phyloP scores from a whole-genome alignment of 1,284 basidiomycete species.

The Cutaneotrichosporon curvatum region DNA sequence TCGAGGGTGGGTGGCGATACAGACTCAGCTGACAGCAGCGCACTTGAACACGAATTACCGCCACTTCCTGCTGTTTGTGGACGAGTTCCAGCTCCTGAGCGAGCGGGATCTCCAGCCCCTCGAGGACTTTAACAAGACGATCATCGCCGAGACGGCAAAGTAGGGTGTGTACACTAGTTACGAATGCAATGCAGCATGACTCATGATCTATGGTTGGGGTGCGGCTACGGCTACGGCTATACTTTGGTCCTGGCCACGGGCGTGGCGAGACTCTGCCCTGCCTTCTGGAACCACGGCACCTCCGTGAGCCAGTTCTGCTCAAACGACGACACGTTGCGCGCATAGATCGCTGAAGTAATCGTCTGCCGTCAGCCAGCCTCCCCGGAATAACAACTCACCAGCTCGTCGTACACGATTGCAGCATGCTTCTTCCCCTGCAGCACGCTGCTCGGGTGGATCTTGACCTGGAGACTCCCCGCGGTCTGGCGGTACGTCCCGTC shows the following conservation, averaged over 20 bases:
- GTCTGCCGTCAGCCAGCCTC: conserved; percentile 37
- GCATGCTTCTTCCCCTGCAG: conserved; percentile 70
- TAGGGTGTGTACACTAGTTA: conserved; percentile 4
- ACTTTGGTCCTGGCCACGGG: conserved; percentile 9
- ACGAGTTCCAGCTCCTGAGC: conserved; percentile 97
- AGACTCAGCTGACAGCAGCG: conserved; percentile 51
- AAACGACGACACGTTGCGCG: conserved; percentile 74
- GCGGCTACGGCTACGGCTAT: not conserved
- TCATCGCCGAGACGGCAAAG: conserved; percentile 61
- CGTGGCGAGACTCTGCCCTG: conserved; percentile 8
- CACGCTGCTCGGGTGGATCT: conserved; percentile 79
- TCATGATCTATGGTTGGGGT: too few relatives aligned
- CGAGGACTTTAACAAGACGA: conserved; percentile 93
- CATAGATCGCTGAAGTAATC: conserved; percentile 76
- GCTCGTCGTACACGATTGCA: conserved; percentile 82
- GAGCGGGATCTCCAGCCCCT: conserved; percentile 93
- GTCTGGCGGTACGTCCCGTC: conserved; percentile 78
- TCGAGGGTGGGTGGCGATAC: conserved; percentile 65
- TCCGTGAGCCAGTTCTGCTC: conserved; percentile 55
- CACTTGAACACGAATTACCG: conserved; percentile 98
- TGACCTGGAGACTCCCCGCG: conserved; percentile 66
- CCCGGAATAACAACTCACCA: conserved; percentile 53
- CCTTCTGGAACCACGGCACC: conserved; percentile 41
- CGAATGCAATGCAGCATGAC: not conserved
- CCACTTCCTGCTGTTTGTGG: conserved; percentile 94